Evolutionary conservation across 768 basidiomycete species (phyloP), one percentile per base, ranked within the genome.

Genomic region (Multifurca ochricompacta): DNA sequence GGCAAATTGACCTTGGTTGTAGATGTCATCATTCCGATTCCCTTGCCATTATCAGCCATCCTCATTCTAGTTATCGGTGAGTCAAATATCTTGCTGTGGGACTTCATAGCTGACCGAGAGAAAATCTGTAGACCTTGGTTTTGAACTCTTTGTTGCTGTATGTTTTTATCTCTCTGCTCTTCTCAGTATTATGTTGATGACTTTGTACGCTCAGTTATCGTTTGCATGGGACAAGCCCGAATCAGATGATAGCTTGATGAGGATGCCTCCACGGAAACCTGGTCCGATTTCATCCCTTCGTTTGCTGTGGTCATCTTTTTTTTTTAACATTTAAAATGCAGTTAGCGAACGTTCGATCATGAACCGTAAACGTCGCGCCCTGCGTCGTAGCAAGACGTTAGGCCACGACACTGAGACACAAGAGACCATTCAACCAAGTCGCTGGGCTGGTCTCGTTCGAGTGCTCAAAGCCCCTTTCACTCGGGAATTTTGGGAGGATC

Each of bases 211-310:
- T 32, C 55, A 82, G 80, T 71, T 85, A 13, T 81, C 82, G 1
- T 85, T 85, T 54, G 83, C 83, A 0, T 85, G 83, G 83, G 83
- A 85, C 64, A 72, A 79, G 57, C 80, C 83, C 0, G 82, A 85
- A 66, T 80, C 81, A 0, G 61, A 66, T 30, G 82, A 84, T 61
- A 81, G 81, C 25, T 66, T 85, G 32, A 85, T 85, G 83, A 76
- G 81, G 21, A 71, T 84, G 73, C 69, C 66, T 23, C 83, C 83
- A 11, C 77, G 83, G 21, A 84, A 82, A 65, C 82, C 83, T 56
- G 80, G 81, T 79, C 44, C 19, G 69, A 53, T 19, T 5, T 25
- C 7, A 31, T 35, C n/a, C 18, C 3, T 27, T 10, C 14, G 27
- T 25, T 7, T n/a, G 43, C 48, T 32, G 47, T 14, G 34, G 6